Conservation (phyloP, 768 basidiomycete species). For the Russula compacta region DNA sequence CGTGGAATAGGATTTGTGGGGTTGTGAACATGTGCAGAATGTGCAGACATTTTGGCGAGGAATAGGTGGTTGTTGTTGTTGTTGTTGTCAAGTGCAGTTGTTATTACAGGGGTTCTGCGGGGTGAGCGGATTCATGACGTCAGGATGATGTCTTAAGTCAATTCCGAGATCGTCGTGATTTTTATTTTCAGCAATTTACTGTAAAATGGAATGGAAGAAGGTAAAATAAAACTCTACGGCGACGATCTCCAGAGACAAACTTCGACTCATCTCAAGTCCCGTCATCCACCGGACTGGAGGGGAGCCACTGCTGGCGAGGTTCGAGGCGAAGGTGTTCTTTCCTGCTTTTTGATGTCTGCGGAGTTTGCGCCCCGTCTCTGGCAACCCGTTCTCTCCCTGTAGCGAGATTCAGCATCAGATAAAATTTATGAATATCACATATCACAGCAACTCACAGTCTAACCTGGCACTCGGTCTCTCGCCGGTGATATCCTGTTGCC, state of each 20-base stretch:
- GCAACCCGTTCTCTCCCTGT: constrained; percentile 11
- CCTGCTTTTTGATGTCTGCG: background rate
- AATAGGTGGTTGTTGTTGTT: background rate
- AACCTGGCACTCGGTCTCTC: constrained; percentile 28
- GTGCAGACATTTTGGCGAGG: background rate
- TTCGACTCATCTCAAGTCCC: no score
- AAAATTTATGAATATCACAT: background rate
- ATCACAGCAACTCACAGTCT: constrained; percentile 24
- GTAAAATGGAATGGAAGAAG: no score
- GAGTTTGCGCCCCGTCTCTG: background rate
- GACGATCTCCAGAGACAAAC: no score
- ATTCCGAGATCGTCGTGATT: no score
- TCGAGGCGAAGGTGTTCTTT: background rate
- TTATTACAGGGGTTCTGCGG: background rate
- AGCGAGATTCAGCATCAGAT: background rate
- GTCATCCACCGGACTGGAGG: background rate
- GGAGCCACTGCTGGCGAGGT: background rate
- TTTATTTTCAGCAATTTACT: no score
- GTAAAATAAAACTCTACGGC: no score
- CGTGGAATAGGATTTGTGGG: background rate
- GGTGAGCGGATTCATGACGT: background rate
- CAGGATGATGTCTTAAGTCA: no score
- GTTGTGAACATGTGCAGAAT: background rate
- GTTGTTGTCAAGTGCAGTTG: background rate
- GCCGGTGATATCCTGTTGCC: constrained; percentile 26